Base-by-base conservation (phyloP, 1,284 basidiomycete genomes). In the Rhodotorula glutinis region DNA sequence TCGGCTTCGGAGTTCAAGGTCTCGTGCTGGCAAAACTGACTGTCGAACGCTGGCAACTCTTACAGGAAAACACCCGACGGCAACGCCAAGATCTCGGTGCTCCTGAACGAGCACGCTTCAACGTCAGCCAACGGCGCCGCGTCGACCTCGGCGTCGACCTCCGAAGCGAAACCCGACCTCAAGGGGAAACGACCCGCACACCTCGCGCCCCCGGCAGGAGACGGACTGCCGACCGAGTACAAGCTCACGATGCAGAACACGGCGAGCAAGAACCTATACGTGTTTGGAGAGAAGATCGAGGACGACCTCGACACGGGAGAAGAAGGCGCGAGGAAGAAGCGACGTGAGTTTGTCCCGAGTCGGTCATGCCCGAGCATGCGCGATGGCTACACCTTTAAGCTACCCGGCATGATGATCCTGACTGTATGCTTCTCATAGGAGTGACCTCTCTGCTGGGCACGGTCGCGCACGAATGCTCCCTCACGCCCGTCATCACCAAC, bases 271-370 rank as follows among this genome's bases (percentile, higher is more conserved):
- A 77, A 77, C 65, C 58, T 76, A 29, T 77, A 67, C 29, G 71
- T 77, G 4, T 77, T 77, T 53, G 75, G 75, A 47, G 76, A 77
- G 57, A 65, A 70, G 55, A 66, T 74, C n/a, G 73, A 77, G 62
- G 75, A 75, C 25, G 72, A 71, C 64, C 33, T 69, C 30, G 66
- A 66, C 7, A 69, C 46, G 10, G 72, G 69, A 2, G 69, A 69
- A 23, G 67, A 66, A 43, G 72, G 72, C 0, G 66, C 66, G 47
- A 49, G 69, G 52, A 70, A 67, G 33, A 67, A 75, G 63, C 61
- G 75, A 27, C 65, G 75, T 74, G 52, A 51, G 73, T 74, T 14
- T 5, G 33, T n/a, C 33, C 33, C 33, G 33, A 38, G 33, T 38
- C 33, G 7, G 11, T 11, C 33, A 11, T 38, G 11, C 33, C 5